Conservation (phyloP, 257 asterid species). For the Nicotiana paniculata region DNA sequence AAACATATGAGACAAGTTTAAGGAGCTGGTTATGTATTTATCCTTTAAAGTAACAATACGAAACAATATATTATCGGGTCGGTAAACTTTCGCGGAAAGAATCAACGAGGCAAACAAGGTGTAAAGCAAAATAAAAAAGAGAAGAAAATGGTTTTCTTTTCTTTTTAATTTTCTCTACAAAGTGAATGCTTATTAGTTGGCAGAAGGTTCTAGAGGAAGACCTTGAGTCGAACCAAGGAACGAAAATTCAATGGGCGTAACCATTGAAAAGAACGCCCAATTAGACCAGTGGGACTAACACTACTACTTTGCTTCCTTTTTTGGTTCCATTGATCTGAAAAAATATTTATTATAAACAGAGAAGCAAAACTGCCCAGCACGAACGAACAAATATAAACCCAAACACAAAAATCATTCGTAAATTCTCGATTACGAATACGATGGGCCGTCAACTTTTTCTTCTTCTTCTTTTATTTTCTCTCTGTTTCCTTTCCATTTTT, state of each 20-base stretch:
- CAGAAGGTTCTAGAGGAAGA: not conserved
- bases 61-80: no score
- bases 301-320: not conserved
- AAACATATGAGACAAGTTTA: no score
- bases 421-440: not conserved
- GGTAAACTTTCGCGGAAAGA: no score
- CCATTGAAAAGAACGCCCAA: not conserved
- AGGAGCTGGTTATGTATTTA: no score
- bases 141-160: no score
- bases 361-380: not conserved
- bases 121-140: no score
- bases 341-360: not conserved
- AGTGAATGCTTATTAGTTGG: not conserved
- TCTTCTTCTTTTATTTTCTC: conserved; percentile 25
- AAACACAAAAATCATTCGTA: not conserved
- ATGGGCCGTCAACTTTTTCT: not conserved
- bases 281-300: not conserved
- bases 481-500: conserved; percentile 24
- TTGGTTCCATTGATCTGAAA: not conserved
- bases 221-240: not conserved
- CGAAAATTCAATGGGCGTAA: not conserved
- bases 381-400: not conserved
- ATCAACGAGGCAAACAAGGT: no score
- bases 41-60: no score
- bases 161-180: not conserved